Evolutionary conservation across 805 yeast species (phyloP).

Genomic region (Candida sphagnicola): DNA sequence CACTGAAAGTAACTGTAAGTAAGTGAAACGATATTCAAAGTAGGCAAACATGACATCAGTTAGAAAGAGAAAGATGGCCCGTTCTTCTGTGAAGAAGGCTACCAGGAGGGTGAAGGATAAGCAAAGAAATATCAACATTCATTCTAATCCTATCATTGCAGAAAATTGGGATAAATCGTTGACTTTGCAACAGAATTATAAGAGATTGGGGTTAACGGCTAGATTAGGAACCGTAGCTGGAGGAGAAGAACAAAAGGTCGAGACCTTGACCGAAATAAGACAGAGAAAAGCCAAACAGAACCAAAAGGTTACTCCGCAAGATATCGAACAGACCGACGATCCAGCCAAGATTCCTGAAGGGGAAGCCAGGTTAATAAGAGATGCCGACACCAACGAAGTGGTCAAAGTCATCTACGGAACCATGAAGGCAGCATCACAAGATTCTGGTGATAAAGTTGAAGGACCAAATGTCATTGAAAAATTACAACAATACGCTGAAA

Average conservation of each 20-base stretch:
- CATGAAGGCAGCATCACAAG: slow-evolving; percentile 31
- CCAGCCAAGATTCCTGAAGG: slow-evolving; percentile 69
- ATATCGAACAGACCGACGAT: slow-evolving; percentile 42
- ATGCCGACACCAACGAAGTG: slow-evolving; percentile 61
- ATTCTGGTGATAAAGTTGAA: slow-evolving; percentile 23
- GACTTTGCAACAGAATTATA: slow-evolving; percentile 84
- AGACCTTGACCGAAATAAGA: slow-evolving; percentile 30
- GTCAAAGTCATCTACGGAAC: slow-evolving; percentile 67
- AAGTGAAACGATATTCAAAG: too few species aligned
- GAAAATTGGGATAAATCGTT: slow-evolving; percentile 84
- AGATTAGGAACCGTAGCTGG: slow-evolving; percentile 71
- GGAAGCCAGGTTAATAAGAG: slow-evolving; percentile 72
- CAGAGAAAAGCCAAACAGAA: slow-evolving; percentile 21
- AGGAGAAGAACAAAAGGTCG: slow-evolving; percentile 66
- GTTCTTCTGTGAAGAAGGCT: slow-evolving; percentile 64
- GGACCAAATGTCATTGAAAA: slow-evolving; percentile 60
- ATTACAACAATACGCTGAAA: slow-evolving; percentile 50
- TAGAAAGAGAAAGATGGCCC: slow-evolving; percentile 80
- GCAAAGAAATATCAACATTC: slow-evolving; percentile 61
- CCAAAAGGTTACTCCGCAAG: slow-evolving; percentile 34
- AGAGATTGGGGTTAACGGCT: slow-evolving; percentile 69
- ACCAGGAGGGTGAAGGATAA: slow-evolving; percentile 70
- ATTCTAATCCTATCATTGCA: slow-evolving; percentile 77
- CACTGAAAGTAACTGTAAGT: background rate
- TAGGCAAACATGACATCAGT: slow-evolving; percentile 55